Evolutionary conservation across 805 yeast genomes (phyloP), one percentile per base, ranked within the genome.

Genomic region (Wickerhamiella azymoides): DNA sequence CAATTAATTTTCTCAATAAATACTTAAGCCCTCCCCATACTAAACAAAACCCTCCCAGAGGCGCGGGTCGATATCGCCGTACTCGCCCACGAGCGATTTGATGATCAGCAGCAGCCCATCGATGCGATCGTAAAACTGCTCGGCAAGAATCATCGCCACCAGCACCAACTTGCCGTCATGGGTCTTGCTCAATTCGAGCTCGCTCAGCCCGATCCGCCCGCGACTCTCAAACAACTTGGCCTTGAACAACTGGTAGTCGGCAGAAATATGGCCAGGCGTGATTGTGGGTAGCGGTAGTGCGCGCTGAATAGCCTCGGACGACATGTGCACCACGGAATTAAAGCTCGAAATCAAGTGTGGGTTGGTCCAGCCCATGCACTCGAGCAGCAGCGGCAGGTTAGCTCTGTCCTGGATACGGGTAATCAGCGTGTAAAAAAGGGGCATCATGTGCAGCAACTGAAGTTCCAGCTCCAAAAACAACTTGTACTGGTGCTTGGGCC

Each of bases 61-160:
- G 5, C 45, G 35, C 7, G 40, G 13, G 24, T 42, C 45, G 5
- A 39, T 36, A 7, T 27, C 36, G 4, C 40, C 39, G n/a, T 36
- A 42, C 45, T 42, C 45, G n/a, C 45, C 45, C 6, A 42, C 45
- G 3, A 42, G 40, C 19, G 40, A 35, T 27, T 42, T 42, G 17
- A 42, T 42, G 14, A 42, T 27, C 11, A 42, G 39, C 16, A 42
- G 14, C 4, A 42, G 27, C 10, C 39, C 45, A 27, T 42, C 45
- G 13, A 42, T 42, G 13, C 45, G 45, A 19, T 35, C 32, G 16
- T 36, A 36, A 18, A 42, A 42, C 14, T 36, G 24, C 36, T 42
- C 45, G n/a, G 45, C 40, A 5, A 42, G 36, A 8, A 42, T 26
- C 40, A 36, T 42, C 2, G 40, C 40, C 19, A 36, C 40, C 18